Conservation (phyloP, 805 yeast species). For the Candida ulmi region DNA sequence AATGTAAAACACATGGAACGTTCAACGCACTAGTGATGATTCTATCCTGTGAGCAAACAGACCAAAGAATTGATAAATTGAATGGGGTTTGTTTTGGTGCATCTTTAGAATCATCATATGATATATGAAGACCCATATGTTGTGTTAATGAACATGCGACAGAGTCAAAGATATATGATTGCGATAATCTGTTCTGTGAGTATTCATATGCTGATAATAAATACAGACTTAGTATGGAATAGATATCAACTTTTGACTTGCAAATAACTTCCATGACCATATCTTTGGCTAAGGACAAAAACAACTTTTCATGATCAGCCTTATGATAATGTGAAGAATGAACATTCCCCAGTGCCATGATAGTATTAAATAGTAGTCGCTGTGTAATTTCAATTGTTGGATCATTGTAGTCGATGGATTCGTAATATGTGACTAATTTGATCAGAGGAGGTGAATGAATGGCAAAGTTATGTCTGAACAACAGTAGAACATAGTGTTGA, state of each 20-base stretch:
- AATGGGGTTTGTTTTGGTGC: constrained; percentile 10
- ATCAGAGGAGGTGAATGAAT: constrained; percentile 15
- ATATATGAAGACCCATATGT: constrained; percentile 19
- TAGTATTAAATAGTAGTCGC: constrained; percentile 20
- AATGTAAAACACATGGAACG: constrained; percentile 29
- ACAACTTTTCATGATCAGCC: constrained; percentile 8
- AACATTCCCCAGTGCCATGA: constrained; percentile 22
- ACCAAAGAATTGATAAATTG: constrained; percentile 24
- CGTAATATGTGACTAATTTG: constrained; percentile 9
- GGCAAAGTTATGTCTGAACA: constrained; percentile 8
- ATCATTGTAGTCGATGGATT: constrained; percentile 14
- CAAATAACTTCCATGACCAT: constrained; percentile 15
- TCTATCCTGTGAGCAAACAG: constrained; percentile 27
- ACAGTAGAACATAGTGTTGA: constrained; percentile 3
- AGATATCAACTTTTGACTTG: constrained; percentile 16
- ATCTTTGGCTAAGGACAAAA: constrained; percentile 23
- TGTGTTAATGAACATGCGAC: constrained; percentile 29
- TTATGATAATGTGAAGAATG: constrained; percentile 16
- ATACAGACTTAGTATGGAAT: constrained; percentile 20
- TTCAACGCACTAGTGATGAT: constrained; percentile 24
- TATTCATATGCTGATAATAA: constrained; percentile 26
- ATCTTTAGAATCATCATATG: background rate
- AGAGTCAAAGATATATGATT: constrained; percentile 25
- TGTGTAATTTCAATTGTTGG: constrained; percentile 14
- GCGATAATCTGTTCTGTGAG: constrained; percentile 26